Base-by-base conservation (phyloP, 2,329 filamentous ascomycete species). In the Hortaea werneckii region DNA sequence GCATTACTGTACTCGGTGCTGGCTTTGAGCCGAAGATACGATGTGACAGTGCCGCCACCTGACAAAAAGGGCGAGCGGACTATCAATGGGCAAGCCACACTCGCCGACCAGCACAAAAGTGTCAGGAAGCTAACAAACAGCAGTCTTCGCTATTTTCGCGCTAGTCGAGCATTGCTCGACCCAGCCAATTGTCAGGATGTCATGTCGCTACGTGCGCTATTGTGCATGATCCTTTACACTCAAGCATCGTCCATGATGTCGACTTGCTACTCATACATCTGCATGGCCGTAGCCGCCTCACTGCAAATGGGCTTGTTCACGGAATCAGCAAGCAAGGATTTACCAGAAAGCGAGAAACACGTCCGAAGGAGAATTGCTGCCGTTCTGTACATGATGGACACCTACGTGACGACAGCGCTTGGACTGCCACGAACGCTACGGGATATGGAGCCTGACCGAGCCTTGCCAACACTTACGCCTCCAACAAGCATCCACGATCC, bases 171-270 rank as follows among this genome's bases (percentile, higher is more conserved):
- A 5, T 42, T 57, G 10, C 42, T 58, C 10, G 58, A 60, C 34
- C 48, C 50, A 13, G 51, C 53, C 5, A 51, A 56, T 30, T 55
- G 53, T 42, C 51, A 52, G 11, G 50, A 58, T 40, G 40, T 60
- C 4, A 43, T 41, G 9, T 54, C 58, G 4, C 40, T 60, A 27
- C 54, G 54, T 30, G 49, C 57, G 8, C 43, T 60, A 1, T 44
- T 60, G 5, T 54, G 53, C 47, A 54, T 59, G 47, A 50, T 55
- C n/a, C 35, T 55, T 6, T 60, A 60, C 43, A 49, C 59, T 5
- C 50, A 55, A 38, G 50, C 47, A 20, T 50, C 53, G 6, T 51
- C 53, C 5, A 59, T 54, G 54, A 47, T 59, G 34, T 52, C 49
- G 5, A 58, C 47, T 9, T 54, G 52, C 41, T 58, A 60, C 45